Conservation (phyloP, 2,329 filamentous ascomycete species). For the Lecanicillium sp. region DNA sequence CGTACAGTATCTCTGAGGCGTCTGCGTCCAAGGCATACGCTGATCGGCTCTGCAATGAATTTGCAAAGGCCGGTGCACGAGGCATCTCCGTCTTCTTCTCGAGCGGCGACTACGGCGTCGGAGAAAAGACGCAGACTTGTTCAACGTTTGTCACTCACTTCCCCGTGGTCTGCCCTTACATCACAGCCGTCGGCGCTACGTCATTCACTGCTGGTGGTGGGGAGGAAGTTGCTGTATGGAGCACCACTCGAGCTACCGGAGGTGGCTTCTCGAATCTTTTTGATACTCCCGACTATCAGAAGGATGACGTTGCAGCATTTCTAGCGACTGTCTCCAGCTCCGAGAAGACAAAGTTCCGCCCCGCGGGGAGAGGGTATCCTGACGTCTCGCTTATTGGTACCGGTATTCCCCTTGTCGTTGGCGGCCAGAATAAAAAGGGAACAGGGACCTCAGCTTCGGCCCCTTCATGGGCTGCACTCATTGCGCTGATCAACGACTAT, state of each 20-base stretch:
- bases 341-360: neutral
- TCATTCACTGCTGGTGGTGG: neutral
- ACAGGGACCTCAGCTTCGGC: slow-evolving; percentile 5
- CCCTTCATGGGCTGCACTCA: slow-evolving; percentile 1
- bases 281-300: neutral
- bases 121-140: neutral
- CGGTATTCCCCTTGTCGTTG: neutral
- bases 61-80: neutral
- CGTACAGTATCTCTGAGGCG: neutral
- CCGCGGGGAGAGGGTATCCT: neutral
- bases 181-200: neutral
- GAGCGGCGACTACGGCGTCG: neutral
- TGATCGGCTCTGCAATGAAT: neutral
- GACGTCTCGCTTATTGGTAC: neutral
- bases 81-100: neutral
- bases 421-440: neutral
- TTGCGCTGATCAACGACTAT: slow-evolving; percentile 8
- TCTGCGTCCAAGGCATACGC: neutral
- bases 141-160: neutral
- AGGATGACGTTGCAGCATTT: no score
- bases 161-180: neutral
- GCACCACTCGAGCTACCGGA: no score
- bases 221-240: no score
- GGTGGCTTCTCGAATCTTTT: neutral
- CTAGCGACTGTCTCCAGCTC: neutral